A percentile compares a stretch with the other conserved stretches of the same genome.
Evolutionary conservation across 148 eudicot genomes (phyloP).

Genomic region (Rhododendron ovatum): DNA sequence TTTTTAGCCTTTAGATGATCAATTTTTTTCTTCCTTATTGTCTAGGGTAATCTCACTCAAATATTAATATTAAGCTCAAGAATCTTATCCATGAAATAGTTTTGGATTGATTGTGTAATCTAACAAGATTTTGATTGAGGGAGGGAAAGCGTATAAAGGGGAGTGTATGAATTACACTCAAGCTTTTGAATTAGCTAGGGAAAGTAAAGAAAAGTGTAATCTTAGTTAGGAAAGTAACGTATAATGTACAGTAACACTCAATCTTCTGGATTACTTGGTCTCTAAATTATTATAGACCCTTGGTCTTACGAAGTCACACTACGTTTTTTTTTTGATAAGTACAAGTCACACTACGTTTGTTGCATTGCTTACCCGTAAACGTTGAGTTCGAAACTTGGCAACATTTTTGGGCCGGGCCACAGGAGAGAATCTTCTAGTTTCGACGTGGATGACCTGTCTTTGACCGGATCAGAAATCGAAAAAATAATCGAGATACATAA

Average conservation of each 20-base stretch:
- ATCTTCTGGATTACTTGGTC: not conserved
- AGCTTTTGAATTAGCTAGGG: not conserved
- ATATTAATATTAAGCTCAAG: not conserved
- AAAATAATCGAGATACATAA: no score
- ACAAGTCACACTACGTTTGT: not conserved
- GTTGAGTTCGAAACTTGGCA: not conserved
- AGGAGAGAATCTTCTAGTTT: no score
- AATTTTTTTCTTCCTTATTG: not conserved
- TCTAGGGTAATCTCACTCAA: not conserved
- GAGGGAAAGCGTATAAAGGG: not conserved
- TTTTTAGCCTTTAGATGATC: not conserved
- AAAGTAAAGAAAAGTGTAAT: not conserved
- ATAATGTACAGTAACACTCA: not conserved
- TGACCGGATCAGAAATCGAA: no score
- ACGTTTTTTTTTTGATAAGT: no score
- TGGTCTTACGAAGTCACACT: not conserved
- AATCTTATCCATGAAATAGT: not conserved
- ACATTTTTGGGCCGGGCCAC: no score
- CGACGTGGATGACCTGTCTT: no score
- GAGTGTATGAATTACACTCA: not conserved
- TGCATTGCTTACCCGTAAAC: not conserved
- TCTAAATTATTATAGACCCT: not conserved
- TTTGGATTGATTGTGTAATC: not conserved
- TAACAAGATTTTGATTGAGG: not conserved
- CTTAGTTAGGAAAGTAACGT: not conserved